A percentile compares a stretch with the other conserved stretches of the same genome.
phyloP scores from a whole-genome alignment of 352 stramenopile genomes.

The Plasmopara halstedii region DNA sequence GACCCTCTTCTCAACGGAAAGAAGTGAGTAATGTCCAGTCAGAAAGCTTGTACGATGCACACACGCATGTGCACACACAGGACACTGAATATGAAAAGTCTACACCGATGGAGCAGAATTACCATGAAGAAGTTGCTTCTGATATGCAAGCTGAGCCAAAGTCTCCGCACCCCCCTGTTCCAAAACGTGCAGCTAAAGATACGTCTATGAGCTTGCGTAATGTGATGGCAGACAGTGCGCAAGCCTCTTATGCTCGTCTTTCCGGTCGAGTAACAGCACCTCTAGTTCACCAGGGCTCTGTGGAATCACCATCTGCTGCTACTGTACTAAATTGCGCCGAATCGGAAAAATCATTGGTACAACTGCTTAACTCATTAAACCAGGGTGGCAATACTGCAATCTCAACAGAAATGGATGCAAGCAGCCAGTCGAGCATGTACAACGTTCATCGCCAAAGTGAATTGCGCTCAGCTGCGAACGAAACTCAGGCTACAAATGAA shows the following conservation, averaged over 20 bases:
- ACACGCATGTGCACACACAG: slow-evolving; percentile 7
- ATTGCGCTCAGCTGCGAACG: slow-evolving; percentile 5
- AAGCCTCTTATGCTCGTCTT: slow-evolving; percentile 3
- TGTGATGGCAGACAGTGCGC: slow-evolving; percentile 9
- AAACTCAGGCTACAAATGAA: slow-evolving; percentile 5
- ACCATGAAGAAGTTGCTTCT: slow-evolving; percentile 2
- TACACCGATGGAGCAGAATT: slow-evolving; percentile 2
- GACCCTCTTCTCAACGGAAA: slow-evolving; percentile 1
- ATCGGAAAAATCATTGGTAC: slow-evolving; percentile 63
- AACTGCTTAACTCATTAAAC: slow-evolving; percentile 52
- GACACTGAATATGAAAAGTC: slow-evolving; percentile 8
- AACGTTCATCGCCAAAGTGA: slow-evolving; percentile 2
- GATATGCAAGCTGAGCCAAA: slow-evolving; percentile 20
- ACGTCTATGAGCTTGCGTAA: slow-evolving; percentile 7
- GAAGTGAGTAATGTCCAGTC: slow-evolving; percentile 3
- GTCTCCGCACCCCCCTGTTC: slow-evolving; percentile 4
- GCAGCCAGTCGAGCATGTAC: slow-evolving; percentile 7
- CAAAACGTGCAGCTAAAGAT: slow-evolving; percentile 56
- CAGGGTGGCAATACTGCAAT: slow-evolving; percentile 22
- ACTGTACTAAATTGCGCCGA: slow-evolving; percentile 58
- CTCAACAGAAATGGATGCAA: slow-evolving; percentile 13
- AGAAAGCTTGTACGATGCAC: slow-evolving; percentile 8
- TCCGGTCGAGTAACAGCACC: slow-evolving; percentile 3
- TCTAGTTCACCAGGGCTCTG: slow-evolving; percentile 7
- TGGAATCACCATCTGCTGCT: slow-evolving; percentile 41